phyloP scores from a whole-genome alignment of 2,329 filamentous ascomycete species.

The Raffaelea ambrosiae region DNA sequence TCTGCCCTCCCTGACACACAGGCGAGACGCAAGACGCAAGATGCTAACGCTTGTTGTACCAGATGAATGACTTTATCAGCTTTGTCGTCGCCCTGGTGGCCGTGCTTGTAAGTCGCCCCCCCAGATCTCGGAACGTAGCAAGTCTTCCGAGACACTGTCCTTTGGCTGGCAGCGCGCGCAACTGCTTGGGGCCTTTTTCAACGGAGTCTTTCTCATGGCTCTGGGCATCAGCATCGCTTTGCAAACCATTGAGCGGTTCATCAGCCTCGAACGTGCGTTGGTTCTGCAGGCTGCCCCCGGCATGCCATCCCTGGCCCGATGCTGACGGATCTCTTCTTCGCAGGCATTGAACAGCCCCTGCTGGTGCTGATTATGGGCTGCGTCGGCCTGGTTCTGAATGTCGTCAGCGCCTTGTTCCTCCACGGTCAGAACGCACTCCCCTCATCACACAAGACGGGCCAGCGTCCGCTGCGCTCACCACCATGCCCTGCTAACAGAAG shows the following conservation, averaged over 20 bases:
- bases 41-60: not conserved
- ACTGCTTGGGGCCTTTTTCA: slow-evolving; percentile 73
- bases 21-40: not conserved
- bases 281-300: not conserved
- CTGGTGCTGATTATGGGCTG: slow-evolving; percentile 62
- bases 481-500: not conserved
- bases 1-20: slow-evolving; percentile 20
- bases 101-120: slow-evolving; percentile 39
- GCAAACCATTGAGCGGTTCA: slow-evolving; percentile 64
- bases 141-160: slow-evolving; percentile 50
- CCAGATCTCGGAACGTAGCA: slow-evolving; percentile 47
- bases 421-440: slow-evolving; percentile 40
- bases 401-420: slow-evolving; percentile 57
- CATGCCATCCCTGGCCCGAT: not conserved
- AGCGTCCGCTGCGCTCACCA: no score
- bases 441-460: no score
- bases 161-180: slow-evolving; percentile 72
- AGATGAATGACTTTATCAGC: slow-evolving; percentile 64
- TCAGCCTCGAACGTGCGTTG: slow-evolving; percentile 41
- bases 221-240: slow-evolving; percentile 65
- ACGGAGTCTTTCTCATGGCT: slow-evolving; percentile 65
- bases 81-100: slow-evolving; percentile 60
- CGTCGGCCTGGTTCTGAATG: slow-evolving; percentile 57
- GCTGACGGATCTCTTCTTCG: not conserved
- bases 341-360: slow-evolving; percentile 53